Evolutionary conservation across 768 basidiomycete species (phyloP).

Genomic region (Dentipellis sp.): DNA sequence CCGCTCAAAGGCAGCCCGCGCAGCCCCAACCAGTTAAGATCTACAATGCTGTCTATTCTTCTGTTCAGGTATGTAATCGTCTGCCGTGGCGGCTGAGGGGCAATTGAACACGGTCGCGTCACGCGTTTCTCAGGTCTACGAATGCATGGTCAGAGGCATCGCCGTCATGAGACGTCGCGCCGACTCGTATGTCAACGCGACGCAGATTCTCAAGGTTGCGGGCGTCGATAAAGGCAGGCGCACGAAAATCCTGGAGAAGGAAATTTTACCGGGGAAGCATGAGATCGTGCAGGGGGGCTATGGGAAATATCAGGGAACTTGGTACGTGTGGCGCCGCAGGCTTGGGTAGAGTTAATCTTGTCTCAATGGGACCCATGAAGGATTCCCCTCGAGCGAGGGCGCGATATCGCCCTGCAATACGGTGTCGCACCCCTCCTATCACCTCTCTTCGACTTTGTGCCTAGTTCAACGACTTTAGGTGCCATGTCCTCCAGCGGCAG

Average conservation of each 20-base stretch:
- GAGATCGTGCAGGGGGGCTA: slow-evolving; percentile 99
- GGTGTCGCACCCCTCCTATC: slow-evolving; percentile 82
- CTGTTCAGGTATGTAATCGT: slow-evolving; percentile 55
- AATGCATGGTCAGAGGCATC: slow-evolving; percentile 97
- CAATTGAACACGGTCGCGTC: slow-evolving; percentile 11
- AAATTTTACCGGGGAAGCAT: slow-evolving; percentile 89
- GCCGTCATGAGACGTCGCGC: slow-evolving; percentile 95
- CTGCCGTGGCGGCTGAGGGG: background rate
- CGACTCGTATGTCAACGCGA: slow-evolving; percentile 96
- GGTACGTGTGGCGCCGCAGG: slow-evolving; percentile 40
- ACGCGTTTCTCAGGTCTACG: slow-evolving; percentile 62
- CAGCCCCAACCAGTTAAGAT: slow-evolving; percentile 59
- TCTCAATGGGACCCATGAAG: slow-evolving; percentile 29
- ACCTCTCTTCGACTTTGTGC: slow-evolving; percentile 90
- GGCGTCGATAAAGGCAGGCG: slow-evolving; percentile 95
- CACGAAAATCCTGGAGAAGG: slow-evolving; percentile 95
- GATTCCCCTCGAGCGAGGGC: slow-evolving; percentile 93
- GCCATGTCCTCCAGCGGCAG: slow-evolving; percentile 39
- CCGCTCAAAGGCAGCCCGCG: slow-evolving; percentile 3
- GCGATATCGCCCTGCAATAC: slow-evolving; percentile 87
- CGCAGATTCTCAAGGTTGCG: slow-evolving; percentile 97
- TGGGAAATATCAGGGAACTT: slow-evolving; percentile 98
- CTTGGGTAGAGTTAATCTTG: background rate
- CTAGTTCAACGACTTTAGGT: slow-evolving; percentile 61
- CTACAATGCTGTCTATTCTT: slow-evolving; percentile 89